Evolutionary conservation across 2,329 filamentous ascomycete species (phyloP), one percentile per base, ranked within the genome.

Genomic region (Escovopsis sp.): DNA sequence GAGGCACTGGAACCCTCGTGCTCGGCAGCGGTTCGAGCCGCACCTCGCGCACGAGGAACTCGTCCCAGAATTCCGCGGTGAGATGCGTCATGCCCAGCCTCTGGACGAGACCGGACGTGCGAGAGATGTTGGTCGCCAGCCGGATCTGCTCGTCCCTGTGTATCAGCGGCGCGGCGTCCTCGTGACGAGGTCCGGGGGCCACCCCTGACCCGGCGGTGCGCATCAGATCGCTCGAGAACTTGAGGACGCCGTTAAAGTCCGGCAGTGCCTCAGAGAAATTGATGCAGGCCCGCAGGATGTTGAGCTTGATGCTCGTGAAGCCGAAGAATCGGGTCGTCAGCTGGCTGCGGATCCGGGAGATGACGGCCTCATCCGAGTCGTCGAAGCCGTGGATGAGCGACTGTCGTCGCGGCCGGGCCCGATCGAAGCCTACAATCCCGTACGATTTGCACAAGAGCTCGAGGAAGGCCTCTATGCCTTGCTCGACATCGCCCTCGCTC

Each of bases 191-290:
- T 2, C 74, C 76, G 12, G 84, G 80, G 27, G 85, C 83, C 31
- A 86, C 70, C 17, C 83, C 80, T 31, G 79, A 81, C 21, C 87
- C 86, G 33, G 83, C 82, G 11, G 82, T 83, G 34, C 84, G 76
- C 40, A 98, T 62, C 17, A 96, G 62, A 46, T 92, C 76, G 43
- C 85, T 79, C 1, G 86, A 93, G 52, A 87, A 92, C 40, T 76
- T 76, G 16, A 96, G 62, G n/a, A 94, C 84, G 5, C 88, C 88
- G 33, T 79, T 70, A 47, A 94, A 90, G 54, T 96, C 87, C 2
- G 88, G 87, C 36, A 96, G 63, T 1, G 90, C 88, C 60, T 98
- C 90, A 36, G 83, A 93, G 41, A 96, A 82, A 54, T 86, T 86
- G 48, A 94, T 85, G 49, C 88, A 93, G n/a, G 81, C 78, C 44